Evolutionary conservation across 257 asterid genomes (phyloP).

Genomic region (Jasminum sambac): DNA sequence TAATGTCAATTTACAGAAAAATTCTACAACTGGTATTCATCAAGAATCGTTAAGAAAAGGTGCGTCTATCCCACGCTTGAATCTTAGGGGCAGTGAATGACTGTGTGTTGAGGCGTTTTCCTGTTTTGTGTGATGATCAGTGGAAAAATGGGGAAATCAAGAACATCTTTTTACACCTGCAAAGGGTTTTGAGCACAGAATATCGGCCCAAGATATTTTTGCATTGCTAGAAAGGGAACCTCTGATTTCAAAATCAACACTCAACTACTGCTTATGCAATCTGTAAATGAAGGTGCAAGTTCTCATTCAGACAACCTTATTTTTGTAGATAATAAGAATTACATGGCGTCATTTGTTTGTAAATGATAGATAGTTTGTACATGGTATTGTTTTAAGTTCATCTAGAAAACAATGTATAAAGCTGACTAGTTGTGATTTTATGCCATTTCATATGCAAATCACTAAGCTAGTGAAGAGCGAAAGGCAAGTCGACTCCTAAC

Average conservation of each 20-base stretch:
- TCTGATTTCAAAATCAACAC: background rate
- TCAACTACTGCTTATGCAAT: background rate
- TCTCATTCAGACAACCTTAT: too few species aligned
- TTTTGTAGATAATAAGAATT: too few species aligned
- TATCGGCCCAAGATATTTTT: background rate
- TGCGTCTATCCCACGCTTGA: background rate
- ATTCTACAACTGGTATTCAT: background rate
- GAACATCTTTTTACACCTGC: too few species aligned
- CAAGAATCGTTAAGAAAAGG: constrained; percentile 4
- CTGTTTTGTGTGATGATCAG: background rate
- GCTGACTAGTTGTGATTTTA: background rate
- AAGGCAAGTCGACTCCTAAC: constrained; percentile 2
- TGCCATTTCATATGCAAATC: background rate
- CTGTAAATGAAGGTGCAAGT: background rate
- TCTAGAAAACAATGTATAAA: too few species aligned
- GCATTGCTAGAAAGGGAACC: background rate
- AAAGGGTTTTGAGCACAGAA: background rate
- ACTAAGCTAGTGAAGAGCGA: constrained; percentile 1
- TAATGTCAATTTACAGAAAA: too few species aligned
- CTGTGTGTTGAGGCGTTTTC: background rate
- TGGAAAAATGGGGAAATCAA: too few species aligned
- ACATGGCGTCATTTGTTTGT: too few species aligned
- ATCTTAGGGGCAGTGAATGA: background rate
- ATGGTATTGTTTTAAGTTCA: background rate
- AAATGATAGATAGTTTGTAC: too few species aligned